Percentiles rank a stretch among this genome's conserved stretches.
Conservation (phyloP, 306 rosid genomes). For the Parietaria judaica region DNA sequence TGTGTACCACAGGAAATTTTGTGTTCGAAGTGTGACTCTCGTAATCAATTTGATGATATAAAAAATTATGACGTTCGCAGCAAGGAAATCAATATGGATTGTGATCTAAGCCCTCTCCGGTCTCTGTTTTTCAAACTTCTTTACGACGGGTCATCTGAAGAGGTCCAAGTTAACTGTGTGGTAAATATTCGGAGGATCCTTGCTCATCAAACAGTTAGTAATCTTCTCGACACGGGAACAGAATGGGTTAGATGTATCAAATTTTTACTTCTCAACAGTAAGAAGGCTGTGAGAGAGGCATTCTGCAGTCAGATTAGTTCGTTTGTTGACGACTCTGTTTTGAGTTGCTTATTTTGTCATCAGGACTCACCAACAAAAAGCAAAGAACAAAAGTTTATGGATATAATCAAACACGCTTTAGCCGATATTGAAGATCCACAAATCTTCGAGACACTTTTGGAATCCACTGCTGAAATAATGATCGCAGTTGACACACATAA, state of each 20-base stretch:
- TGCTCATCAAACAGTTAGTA: constrained; percentile 40
- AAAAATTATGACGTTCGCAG: constrained; percentile 25
- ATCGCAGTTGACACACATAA: constrained; percentile 53
- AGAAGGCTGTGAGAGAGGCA: constrained; percentile 68
- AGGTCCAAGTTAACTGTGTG: constrained; percentile 81
- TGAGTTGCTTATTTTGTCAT: constrained; percentile 40
- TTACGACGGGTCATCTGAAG: constrained; percentile 70
- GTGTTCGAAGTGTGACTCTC: constrained; percentile 79
- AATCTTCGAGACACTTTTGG: constrained; percentile 64
- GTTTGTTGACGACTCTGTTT: constrained; percentile 49
- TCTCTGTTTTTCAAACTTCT: constrained; percentile 64
- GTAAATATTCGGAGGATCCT: constrained; percentile 55
- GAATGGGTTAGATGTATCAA: constrained; percentile 61
- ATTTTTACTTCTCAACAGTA: constrained; percentile 47
- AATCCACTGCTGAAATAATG: constrained; percentile 73
- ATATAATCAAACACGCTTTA: constrained; percentile 48
- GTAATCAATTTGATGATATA: constrained; percentile 22
- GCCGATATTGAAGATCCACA: constrained; percentile 44
- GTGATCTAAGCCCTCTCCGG: constrained; percentile 41
- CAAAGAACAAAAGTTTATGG: constrained; percentile 53
- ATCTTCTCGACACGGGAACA: constrained; percentile 38
- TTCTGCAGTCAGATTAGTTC: constrained; percentile 76
- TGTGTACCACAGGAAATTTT: constrained; percentile 62
- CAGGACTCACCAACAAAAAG: constrained; percentile 34
- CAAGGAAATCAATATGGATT: constrained; percentile 33